phyloP scores from a whole-genome alignment of 2,329 filamentous ascomycete species.

The Raffaelea arxii region DNA sequence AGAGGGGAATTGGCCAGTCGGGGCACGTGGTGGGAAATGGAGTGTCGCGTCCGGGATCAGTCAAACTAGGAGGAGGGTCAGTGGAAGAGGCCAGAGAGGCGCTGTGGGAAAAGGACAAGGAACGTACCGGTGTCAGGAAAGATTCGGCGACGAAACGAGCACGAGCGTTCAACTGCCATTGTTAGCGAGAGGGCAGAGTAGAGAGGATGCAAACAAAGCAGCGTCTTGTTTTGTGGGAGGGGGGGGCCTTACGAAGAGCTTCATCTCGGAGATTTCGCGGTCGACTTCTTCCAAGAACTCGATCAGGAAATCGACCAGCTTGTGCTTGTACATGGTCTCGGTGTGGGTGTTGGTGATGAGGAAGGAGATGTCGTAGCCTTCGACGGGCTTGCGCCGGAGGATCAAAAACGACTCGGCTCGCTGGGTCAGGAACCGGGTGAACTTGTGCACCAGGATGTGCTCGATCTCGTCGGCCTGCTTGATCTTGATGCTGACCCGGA shows the following conservation, averaged over 20 bases:
- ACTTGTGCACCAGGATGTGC: conserved; percentile 96
- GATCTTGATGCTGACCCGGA: conserved; percentile 96
- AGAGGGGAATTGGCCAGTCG: too few species aligned
- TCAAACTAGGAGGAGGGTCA: not conserved
- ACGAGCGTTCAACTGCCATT: conserved; percentile 76
- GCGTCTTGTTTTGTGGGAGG: too few species aligned
- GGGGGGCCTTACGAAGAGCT: conserved; percentile 73
- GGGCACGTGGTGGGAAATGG: too few species aligned
- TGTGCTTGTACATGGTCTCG: conserved; percentile 97
- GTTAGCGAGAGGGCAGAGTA: conserved; percentile 6
- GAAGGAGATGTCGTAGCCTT: conserved; percentile 99
- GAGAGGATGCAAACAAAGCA: not conserved
- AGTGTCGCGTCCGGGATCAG: too few species aligned
- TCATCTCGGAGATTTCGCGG: conserved; percentile 99
- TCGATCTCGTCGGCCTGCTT: conserved; percentile 99
- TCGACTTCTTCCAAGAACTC: conserved; percentile 99
- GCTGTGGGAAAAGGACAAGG: not conserved
- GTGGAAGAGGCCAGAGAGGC: not conserved
- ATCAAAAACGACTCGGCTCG: conserved; percentile 97
- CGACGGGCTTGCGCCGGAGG: conserved; percentile 85
- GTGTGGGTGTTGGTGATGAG: conserved; percentile 98
- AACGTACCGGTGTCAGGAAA: conserved; percentile 68
- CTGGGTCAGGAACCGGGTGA: conserved; percentile 92
- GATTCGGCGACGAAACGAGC: conserved; percentile 97
- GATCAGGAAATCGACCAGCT: conserved; percentile 97